Conservation (phyloP, 2,329 filamentous ascomycete genomes). For the Pseudocercospora fijiensis region DNA sequence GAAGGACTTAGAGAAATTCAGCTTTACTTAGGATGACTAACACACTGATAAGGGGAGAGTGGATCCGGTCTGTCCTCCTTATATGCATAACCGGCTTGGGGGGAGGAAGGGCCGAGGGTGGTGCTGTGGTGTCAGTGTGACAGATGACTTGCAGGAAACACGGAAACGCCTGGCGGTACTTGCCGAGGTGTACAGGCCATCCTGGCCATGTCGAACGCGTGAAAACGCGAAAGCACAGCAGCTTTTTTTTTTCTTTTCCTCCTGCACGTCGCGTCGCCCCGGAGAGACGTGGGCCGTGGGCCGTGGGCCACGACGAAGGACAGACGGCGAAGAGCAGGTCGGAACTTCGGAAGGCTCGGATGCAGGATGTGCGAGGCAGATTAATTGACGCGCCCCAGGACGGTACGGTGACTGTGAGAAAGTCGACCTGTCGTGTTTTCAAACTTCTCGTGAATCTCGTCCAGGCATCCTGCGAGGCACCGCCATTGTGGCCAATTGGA, state of each 20-base stretch:
- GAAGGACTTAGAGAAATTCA: too few relatives aligned
- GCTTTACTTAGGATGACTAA: too few relatives aligned
- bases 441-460: not conserved
- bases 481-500: conserved; percentile 3
- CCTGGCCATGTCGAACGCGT: not conserved
- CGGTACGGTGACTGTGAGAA: not conserved
- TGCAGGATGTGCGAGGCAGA: too few relatives aligned
- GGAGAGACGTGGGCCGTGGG: not conserved
- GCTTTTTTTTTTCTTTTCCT: too few relatives aligned
- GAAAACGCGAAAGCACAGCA: not conserved
- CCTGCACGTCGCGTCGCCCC: too few relatives aligned
- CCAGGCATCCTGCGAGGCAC: not conserved
- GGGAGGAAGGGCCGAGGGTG: conserved; percentile 5
- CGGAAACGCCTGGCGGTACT: conserved; percentile 10
- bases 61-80: too few relatives aligned
- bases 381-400: not conserved
- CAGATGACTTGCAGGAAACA: conserved; percentile 30
- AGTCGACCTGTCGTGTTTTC: not conserved
- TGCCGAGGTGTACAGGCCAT: not conserved
- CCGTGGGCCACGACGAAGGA: not conserved
- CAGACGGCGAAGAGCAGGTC: too few relatives aligned
- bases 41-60: too few relatives aligned
- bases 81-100: too few relatives aligned
- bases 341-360: too few relatives aligned
- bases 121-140: conserved; percentile 18